phyloP scores from a whole-genome alignment of 331 rosid species.

The Quercus lobata region DNA sequence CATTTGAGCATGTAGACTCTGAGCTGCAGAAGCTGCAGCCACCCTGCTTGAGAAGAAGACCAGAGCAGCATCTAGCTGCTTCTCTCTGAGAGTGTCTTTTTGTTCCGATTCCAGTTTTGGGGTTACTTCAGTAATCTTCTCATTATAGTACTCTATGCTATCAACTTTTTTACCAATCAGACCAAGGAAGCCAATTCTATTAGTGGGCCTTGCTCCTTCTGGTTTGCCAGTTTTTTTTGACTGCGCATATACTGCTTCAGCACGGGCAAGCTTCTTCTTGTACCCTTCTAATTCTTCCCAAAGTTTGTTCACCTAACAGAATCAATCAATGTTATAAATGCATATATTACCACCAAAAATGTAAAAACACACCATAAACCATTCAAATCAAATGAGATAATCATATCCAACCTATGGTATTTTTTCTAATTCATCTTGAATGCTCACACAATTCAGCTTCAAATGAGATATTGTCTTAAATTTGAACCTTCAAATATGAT shows the following conservation, averaged over 20 bases:
- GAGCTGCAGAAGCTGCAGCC: constrained; percentile 86
- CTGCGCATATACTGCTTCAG: constrained; percentile 57
- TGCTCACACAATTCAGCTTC: background rate
- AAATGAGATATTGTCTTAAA: background rate
- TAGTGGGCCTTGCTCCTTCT: constrained; percentile 68
- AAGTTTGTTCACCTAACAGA: constrained; percentile 63
- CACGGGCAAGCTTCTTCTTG: constrained; percentile 75
- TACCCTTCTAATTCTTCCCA: constrained; percentile 61
- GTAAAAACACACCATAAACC: constrained; percentile 1
- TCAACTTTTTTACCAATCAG: constrained; percentile 77
- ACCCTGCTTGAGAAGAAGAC: constrained; percentile 70
- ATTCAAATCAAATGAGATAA: background rate
- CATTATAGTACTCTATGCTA: constrained; percentile 60
- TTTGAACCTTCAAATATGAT: background rate
- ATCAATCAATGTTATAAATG: constrained; percentile 7
- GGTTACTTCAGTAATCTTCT: constrained; percentile 48
- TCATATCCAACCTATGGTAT: constrained; percentile 7
- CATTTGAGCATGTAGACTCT: constrained; percentile 75
- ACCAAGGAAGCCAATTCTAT: constrained; percentile 77
- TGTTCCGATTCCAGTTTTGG: constrained; percentile 78
- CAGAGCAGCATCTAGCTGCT: constrained; percentile 75
- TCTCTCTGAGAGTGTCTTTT: constrained; percentile 78
- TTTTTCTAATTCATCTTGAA: background rate
- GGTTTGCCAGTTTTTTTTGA: constrained; percentile 64
- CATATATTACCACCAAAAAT: constrained; percentile 3